Percentiles rank a stretch among this genome's conserved stretches.
Conservation (phyloP, 345 rosid species). For the Triadica sebifera region DNA sequence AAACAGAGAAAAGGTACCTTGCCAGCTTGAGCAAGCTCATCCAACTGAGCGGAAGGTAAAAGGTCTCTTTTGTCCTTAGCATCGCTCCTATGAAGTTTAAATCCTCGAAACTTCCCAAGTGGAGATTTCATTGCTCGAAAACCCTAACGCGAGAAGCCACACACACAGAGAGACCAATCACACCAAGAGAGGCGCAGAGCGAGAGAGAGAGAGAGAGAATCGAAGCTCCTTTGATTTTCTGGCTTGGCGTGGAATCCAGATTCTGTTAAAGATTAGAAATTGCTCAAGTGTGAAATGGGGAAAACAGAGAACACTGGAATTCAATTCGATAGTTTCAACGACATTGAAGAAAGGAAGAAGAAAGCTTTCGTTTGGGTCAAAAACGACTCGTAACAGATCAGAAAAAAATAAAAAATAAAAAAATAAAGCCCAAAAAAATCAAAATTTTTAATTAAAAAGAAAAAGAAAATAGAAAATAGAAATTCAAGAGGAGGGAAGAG, state of each 20-base stretch:
- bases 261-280: not conserved
- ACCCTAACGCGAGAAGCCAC: slow-evolving; percentile 39
- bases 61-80: slow-evolving; percentile 60
- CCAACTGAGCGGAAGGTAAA: slow-evolving; percentile 49
- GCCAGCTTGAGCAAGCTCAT: slow-evolving; percentile 81
- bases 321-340: slow-evolving; percentile 48
- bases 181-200: not conserved
- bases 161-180: not conserved
- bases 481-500: not conserved
- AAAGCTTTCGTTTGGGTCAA: slow-evolving; percentile 15
- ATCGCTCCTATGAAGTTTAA: slow-evolving; percentile 69
- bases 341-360: slow-evolving; percentile 39
- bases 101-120: slow-evolving; percentile 59
- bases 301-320: slow-evolving; percentile 23
- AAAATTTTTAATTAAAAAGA: not conserved
- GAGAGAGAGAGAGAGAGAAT: slow-evolving; percentile 2
- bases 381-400: slow-evolving; percentile 27
- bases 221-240: not conserved
- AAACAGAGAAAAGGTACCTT: slow-evolving; percentile 41
- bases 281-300: slow-evolving; percentile 2
- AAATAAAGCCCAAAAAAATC: not conserved
- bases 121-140: slow-evolving; percentile 70
- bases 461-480: not conserved
- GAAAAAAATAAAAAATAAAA: no score
- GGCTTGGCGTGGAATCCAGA: slow-evolving; percentile 9